Base-by-base conservation (phyloP, 1,284 basidiomycete species). In the Mycena citricolor region DNA sequence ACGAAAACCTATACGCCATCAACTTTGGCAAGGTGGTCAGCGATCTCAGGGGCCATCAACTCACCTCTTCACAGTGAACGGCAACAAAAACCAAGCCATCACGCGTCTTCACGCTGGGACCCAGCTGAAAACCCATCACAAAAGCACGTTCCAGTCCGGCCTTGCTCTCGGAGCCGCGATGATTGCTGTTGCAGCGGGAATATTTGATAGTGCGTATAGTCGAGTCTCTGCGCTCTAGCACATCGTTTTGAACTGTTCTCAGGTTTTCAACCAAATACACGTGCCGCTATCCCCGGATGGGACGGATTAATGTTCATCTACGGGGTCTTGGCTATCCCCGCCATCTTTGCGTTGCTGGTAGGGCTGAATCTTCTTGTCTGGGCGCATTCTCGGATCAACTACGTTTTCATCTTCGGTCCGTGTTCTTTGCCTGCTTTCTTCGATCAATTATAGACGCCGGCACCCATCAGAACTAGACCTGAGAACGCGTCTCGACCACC, bases 371-470 rank as follows among this genome's bases (percentile, higher is more conserved):
- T 97, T 8, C 57, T 83, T 13, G 86, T 85, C 0, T 97, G 90
- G 88, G 75, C 81, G 0, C 63, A 67, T 2, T 73, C 82, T 4
- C 73, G 89, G 32, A 91, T 97, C 59, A 97, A 95, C 62, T 93
- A 93, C 52, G 76, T 82, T 16, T 95, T 97, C 63, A 94, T 97
- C 39, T 94, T 97, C 57, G 83, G 86, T 87, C 45, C 39, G 73
- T 57, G 16, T 17, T 13, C 14, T 31, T 42, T 17, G 8, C 19
- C 12, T 22, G 32, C 22, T 14, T 37, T 28, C 39, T 16, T 31
- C 16, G 25, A 28, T 44, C 12, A 21, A 35, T 14, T 20, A 13
- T 50, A 31, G 5, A 26, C 49, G 4, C 51, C 26, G 22, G 14
- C 22, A 19, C 16, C 10, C 4, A 24, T 8, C 52, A 91, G 91